Evolutionary conservation across 768 basidiomycete genomes (phyloP).

Genomic region (Boletellus ananas): DNA sequence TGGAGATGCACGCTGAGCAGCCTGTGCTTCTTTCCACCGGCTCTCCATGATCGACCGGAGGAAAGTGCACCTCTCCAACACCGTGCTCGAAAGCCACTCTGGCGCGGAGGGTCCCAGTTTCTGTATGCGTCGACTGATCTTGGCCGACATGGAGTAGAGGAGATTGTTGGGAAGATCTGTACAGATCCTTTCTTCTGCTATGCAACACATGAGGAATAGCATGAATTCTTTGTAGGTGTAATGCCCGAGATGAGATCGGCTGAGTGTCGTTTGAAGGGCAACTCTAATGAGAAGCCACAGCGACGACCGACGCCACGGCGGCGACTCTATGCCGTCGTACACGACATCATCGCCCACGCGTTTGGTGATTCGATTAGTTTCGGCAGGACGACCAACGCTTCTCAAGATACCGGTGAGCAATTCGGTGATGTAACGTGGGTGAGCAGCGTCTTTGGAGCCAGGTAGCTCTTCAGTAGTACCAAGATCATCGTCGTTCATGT

Average conservation of each 20-base stretch:
- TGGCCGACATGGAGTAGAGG: constrained; percentile 13
- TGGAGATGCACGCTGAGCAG: constrained; percentile 19
- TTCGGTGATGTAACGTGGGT: constrained; percentile 45
- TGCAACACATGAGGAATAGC: constrained; percentile 34
- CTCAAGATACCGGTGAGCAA: constrained; percentile 43
- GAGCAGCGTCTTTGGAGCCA: constrained; percentile 17
- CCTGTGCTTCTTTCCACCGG: constrained; percentile 34
- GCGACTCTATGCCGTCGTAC: constrained; percentile 1
- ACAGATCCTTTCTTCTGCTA: constrained; percentile 19
- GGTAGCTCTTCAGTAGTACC: constrained; percentile 15
- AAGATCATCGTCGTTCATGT: no score
- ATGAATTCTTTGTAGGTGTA: constrained; percentile 50
- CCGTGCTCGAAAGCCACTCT: background rate
- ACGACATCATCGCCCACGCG: background rate
- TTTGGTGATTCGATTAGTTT: background rate
- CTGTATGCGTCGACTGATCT: background rate
- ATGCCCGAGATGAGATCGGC: constrained; percentile 1
- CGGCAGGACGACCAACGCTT: constrained; percentile 24
- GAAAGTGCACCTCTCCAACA: constrained; percentile 22
- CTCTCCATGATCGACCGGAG: constrained; percentile 21
- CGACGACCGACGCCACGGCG: constrained; percentile 35
- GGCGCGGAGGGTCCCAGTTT: background rate
- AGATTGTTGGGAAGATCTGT: constrained; percentile 21
- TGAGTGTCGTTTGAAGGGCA: constrained; percentile 29
- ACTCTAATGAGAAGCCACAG: constrained; percentile 30